These are phyloP conservation scores for Moesziomyces parantarcticus DNA, from an alignment of 1,284 basidiomycete genomes.

Conservation along the genomic window DNA sequence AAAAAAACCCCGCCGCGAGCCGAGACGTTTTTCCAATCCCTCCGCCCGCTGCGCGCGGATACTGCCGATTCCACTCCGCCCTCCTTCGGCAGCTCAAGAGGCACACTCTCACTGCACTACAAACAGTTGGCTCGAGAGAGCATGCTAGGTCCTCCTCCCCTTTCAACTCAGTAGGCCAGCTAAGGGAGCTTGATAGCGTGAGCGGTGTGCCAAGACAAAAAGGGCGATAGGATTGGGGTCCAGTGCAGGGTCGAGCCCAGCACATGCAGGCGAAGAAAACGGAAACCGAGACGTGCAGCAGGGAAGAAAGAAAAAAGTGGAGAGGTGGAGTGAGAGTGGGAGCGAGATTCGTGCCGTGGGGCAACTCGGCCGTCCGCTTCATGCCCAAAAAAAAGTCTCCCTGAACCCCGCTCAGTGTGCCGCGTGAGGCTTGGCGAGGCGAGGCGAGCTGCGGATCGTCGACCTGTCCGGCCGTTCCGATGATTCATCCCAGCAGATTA, in stretches of 20 bases:
- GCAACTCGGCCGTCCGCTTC: not conserved
- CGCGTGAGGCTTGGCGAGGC: not conserved
- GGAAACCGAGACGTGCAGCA: not conserved
- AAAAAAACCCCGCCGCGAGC: slow-evolving; percentile 2
- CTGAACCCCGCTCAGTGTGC: too few species aligned
- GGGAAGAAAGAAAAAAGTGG: not conserved
- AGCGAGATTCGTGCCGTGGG: not conserved
- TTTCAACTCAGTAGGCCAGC: not conserved
- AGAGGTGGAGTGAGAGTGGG: not conserved
- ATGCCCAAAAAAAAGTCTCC: too few species aligned
- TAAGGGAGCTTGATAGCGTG: not conserved
- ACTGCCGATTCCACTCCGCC: not conserved
- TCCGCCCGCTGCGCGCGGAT: not conserved
- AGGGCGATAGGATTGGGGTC: slow-evolving; percentile 12
- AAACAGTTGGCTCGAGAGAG: too few species aligned
- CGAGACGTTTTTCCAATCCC: not conserved
- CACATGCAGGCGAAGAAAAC: not conserved
- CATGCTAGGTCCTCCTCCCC: too few species aligned
- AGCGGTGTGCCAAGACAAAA: not conserved
- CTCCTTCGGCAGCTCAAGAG: too few species aligned
- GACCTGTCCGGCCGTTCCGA: not conserved
- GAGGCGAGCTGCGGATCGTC: not conserved
- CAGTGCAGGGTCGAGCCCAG: slow-evolving; percentile 5
- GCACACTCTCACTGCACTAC: too few species aligned
- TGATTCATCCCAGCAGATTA: not conserved